These are phyloP conservation scores for Sechiopsis laciniata DNA, from an alignment of 306 rosid genomes.

Conservation along the genomic window DNA sequence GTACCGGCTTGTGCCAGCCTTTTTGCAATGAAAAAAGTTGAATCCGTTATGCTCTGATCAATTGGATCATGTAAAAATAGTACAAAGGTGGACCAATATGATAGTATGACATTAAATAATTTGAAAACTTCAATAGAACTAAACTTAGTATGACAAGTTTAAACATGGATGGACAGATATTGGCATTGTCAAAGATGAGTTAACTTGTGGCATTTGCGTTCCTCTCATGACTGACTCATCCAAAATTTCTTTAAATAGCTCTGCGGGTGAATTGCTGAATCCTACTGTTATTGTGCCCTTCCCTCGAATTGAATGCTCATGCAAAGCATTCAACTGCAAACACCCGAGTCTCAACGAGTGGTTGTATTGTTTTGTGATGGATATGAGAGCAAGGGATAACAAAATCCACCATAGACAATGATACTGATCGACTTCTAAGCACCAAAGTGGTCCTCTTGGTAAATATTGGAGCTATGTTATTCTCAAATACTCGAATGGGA, in stretches of 20 bases:
- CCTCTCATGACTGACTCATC: neutral
- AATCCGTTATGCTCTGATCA: neutral
- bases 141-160: neutral
- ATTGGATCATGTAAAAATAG: neutral
- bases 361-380: neutral
- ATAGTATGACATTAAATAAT: neutral
- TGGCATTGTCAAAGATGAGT: neutral
- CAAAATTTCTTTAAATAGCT: neutral
- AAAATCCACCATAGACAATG: neutral
- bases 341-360: neutral
- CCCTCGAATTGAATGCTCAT: neutral
- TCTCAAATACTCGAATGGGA: neutral
- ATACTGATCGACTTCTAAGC: neutral
- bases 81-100: neutral
- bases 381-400: neutral
- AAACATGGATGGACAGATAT: neutral
- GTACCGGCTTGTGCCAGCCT: conserved; percentile 4
- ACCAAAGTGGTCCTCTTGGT: neutral
- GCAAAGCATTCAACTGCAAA: neutral
- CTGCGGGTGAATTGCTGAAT: neutral
- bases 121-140: conserved; percentile 8
- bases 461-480: neutral
- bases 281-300: neutral
- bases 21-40: neutral
- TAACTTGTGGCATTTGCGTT: neutral